Base-by-base conservation (phyloP, 768 basidiomycete species). In the Leccinum olivaceopallidum region DNA sequence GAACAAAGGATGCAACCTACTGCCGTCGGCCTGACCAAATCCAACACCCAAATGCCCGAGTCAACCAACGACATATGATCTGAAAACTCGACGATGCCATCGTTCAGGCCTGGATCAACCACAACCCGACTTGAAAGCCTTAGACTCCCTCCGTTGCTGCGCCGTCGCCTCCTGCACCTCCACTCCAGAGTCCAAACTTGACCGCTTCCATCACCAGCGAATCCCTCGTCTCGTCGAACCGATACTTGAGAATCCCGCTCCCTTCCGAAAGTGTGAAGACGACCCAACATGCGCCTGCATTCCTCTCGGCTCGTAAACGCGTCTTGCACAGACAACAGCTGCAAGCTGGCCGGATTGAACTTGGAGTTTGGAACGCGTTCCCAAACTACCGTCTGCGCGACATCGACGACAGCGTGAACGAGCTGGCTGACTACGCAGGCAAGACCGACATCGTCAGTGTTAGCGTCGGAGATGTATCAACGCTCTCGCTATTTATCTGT, bases 31-130 rank as follows among this genome's bases (percentile, higher is more conserved):
- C 64, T 64, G 36, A 77, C 69, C 24, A 72, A 69, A 59, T 87
- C 86, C 67, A 90, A 69, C 54, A 84, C 83, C 95, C 94, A 97
- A 22, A 85, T 81, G 34, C 80, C 77, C 61, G 30, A 30, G 81
- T 79, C 58, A 97, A 72, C 42, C 85, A 80, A 61, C 79, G 83
- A 71, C 84, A 90, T 30, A 94, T 78, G 55, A 84, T 81, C 73
- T 87, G 89, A 79, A 97, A 93, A 30, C 83, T 87, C 28, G 92
- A 91, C 50, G 85, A 78, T 16, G 94, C 5, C 96, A 95, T 73
- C 88, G 94, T 78, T 97, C 30, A 30, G 30, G 30, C 95, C 64
- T 92, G 88, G 14, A 91, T 80, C 55, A 96, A 70, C n/a, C 82
- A 78, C 65, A 96, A 73, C 39, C 80, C 78, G 13, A 89, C 84